Conservation (phyloP, 2,329 filamentous ascomycete species). For the Claviceps digitariae region DNA sequence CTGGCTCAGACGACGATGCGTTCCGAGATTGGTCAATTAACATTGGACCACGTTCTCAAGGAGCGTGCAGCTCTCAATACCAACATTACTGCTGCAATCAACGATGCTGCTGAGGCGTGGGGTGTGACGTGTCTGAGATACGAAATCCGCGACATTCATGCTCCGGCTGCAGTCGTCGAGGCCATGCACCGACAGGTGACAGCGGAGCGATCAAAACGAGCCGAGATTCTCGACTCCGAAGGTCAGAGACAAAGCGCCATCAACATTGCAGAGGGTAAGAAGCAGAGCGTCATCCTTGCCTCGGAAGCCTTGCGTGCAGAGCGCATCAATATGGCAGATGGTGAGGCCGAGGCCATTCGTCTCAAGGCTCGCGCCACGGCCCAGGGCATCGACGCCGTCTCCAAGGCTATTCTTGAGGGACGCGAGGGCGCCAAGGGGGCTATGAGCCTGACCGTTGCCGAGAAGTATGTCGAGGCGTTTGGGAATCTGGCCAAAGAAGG, state of each 20-base stretch:
- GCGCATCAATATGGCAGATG: conserved; percentile 81
- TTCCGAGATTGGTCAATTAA: conserved; percentile 91
- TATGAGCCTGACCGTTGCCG: conserved; percentile 76
- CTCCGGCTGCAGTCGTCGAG: conserved; percentile 80
- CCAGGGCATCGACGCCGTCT: conserved; percentile 75
- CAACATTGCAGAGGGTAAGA: conserved; percentile 95
- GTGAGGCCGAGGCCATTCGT: conserved; percentile 88
- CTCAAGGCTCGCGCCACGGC: conserved; percentile 80
- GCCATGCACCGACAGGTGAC: conserved; percentile 99
- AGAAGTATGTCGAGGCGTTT: conserved; percentile 97
- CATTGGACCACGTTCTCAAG: conserved; percentile 93
- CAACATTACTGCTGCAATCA: conserved; percentile 98
- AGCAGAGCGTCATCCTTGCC: conserved; percentile 92
- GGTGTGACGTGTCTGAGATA: conserved; percentile 92
- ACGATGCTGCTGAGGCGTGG: conserved; percentile 94
- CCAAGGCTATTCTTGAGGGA: conserved; percentile 59
- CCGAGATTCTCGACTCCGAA: conserved; percentile 93
- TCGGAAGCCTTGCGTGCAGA: conserved; percentile 84
- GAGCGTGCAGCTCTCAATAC: conserved; percentile 92
- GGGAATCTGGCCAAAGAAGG: conserved; percentile 86
- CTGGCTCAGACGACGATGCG: conserved; percentile 98
- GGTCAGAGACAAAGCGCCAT: conserved; percentile 95
- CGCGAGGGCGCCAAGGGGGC: conserved; percentile 66
- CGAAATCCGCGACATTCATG: conserved; percentile 97
- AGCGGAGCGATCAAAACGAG: conserved; percentile 90